Conservation (phyloP, 2,329 filamentous ascomycete species). For the Penicillium sp. region DNA sequence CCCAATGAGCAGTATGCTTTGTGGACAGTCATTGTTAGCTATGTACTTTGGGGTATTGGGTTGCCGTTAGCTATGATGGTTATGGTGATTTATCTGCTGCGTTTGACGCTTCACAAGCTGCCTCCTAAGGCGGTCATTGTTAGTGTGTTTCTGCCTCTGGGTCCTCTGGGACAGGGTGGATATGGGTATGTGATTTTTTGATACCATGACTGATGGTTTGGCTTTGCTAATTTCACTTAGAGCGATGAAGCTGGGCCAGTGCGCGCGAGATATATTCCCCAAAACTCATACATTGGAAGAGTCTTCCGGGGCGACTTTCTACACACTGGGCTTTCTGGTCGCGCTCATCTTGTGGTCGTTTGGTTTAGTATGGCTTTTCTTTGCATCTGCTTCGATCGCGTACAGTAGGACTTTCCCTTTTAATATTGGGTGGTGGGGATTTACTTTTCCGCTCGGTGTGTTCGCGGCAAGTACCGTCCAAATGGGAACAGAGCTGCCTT, state of each 20-base stretch:
- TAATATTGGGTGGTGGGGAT: constrained; percentile 64
- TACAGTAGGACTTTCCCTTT: constrained; percentile 50
- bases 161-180: constrained; percentile 65
- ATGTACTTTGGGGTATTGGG: constrained; percentile 70
- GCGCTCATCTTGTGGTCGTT: constrained; percentile 42
- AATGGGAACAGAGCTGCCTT: constrained; percentile 52
- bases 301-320: constrained; percentile 33
- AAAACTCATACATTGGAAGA: constrained; percentile 31
- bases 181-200: constrained; percentile 44
- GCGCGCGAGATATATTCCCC: constrained; percentile 41
- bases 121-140: constrained; percentile 67
- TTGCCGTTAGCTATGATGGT: constrained; percentile 61
- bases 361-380: constrained; percentile 41
- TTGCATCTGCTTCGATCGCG: constrained; percentile 37
- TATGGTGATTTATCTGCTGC: constrained; percentile 67
- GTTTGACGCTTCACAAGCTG: constrained; percentile 65
- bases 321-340: constrained; percentile 36
- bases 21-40: constrained; percentile 62
- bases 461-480: constrained; percentile 49
- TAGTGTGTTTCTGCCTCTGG: constrained; percentile 65
- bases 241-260: constrained; percentile 52
- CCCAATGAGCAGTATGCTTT: constrained; percentile 56
- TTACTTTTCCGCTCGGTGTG: constrained; percentile 59
- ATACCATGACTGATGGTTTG: neutral
- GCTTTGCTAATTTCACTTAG: constrained; percentile 10